Conservation (phyloP, 768 basidiomycete genomes). For the Lactarius vividus region DNA sequence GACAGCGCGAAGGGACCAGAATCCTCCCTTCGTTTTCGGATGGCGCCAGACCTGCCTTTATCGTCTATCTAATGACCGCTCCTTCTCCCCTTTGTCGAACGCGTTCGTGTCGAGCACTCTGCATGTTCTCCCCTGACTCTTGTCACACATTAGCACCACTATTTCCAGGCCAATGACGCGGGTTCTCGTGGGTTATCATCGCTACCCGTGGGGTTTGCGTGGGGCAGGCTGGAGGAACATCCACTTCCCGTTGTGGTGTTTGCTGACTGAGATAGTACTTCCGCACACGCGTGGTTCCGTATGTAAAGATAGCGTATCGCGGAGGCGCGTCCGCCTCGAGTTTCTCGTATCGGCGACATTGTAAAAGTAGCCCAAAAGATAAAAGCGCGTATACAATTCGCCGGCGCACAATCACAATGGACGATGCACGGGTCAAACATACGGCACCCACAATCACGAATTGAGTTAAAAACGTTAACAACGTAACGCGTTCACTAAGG, state of each 20-base stretch:
- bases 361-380: slow-evolving; percentile 7
- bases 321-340: slow-evolving; percentile 12
- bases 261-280: slow-evolving; percentile 11
- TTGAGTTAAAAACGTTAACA: slow-evolving; percentile 18
- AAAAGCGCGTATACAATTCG: not conserved
- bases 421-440: slow-evolving; percentile 11
- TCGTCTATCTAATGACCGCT: slow-evolving; percentile 20
- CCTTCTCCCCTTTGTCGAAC: slow-evolving; percentile 13
- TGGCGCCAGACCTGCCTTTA: slow-evolving; percentile 10
- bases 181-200: slow-evolving; percentile 15
- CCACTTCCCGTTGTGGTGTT: slow-evolving; percentile 1
- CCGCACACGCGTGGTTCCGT: slow-evolving; percentile 7
- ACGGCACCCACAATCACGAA: not conserved
- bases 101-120: slow-evolving; percentile 3
- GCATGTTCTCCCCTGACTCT: not conserved
- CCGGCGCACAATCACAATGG: not conserved
- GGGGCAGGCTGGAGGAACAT: slow-evolving; percentile 6
- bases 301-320: slow-evolving; percentile 8
- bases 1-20: slow-evolving; percentile 10
- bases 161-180: slow-evolving; percentile 13
- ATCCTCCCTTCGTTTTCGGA: slow-evolving; percentile 4
- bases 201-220: slow-evolving; percentile 24
- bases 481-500: not conserved
- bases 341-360: slow-evolving; percentile 10
- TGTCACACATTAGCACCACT: slow-evolving; percentile 13